Evolutionary conservation across 352 stramenopile species (phyloP).

Genomic region (Peronospora farinosa): DNA sequence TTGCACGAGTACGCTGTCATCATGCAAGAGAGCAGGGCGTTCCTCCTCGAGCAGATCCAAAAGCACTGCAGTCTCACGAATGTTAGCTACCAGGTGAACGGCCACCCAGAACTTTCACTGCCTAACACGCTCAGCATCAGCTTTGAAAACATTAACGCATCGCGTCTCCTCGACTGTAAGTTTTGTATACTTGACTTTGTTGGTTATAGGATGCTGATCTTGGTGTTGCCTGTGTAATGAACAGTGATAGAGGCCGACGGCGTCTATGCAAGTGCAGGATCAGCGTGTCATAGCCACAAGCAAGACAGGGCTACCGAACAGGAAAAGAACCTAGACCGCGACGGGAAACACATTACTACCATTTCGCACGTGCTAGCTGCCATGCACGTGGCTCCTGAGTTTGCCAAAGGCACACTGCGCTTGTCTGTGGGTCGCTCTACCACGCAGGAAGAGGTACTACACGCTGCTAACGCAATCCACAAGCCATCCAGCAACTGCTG

Average conservation of each 20-base stretch:
- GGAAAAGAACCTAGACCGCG: slow-evolving; percentile 7
- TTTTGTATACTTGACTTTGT: slow-evolving; percentile 1
- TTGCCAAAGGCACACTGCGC: slow-evolving; percentile 90
- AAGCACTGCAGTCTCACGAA: slow-evolving; percentile 36
- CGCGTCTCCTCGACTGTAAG: slow-evolving; percentile 76
- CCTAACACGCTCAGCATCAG: slow-evolving; percentile 96
- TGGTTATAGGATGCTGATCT: neutral
- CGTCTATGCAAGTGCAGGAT: slow-evolving; percentile 89
- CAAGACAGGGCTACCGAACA: slow-evolving; percentile 22
- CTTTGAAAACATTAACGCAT: slow-evolving; percentile 81
- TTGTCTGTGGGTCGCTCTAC: slow-evolving; percentile 91
- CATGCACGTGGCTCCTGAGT: slow-evolving; percentile 87
- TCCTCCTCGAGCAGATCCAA: slow-evolving; percentile 49
- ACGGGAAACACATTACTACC: slow-evolving; percentile 41
- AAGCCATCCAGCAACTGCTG: slow-evolving; percentile 39
- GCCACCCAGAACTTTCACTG: slow-evolving; percentile 73
- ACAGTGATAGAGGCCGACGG: slow-evolving; percentile 69
- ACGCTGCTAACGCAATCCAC: slow-evolving; percentile 81
- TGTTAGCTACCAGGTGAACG: slow-evolving; percentile 78
- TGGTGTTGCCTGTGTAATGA: neutral
- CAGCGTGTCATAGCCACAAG: slow-evolving; percentile 88
- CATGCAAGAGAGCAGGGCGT: slow-evolving; percentile 58
- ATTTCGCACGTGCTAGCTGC: slow-evolving; percentile 89
- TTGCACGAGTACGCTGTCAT: slow-evolving; percentile 64
- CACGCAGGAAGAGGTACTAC: slow-evolving; percentile 80